Base-by-base conservation (phyloP, 2,329 filamentous ascomycete genomes). In the Phoma sp. region DNA sequence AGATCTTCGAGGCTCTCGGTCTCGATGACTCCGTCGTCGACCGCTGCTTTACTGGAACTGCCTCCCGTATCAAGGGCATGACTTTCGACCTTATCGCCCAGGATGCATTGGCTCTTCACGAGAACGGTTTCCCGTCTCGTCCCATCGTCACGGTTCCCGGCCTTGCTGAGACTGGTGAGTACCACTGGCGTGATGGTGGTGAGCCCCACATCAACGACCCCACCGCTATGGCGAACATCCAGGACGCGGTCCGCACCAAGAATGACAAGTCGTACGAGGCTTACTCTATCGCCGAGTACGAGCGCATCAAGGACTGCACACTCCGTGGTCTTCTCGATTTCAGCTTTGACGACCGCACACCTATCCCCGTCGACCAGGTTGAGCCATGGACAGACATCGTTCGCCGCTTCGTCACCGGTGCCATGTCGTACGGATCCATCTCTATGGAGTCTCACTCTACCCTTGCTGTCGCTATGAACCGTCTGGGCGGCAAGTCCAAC, bases 311-410 rank as follows among this genome's bases (percentile, higher is more conserved):
- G 82, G 87, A 92, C 70, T 98, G 94, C 78, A 98, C 94, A 1
- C 86, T 98, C 7, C 91, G 94, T 74, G 94, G 94, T 72, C 85
- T 97, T 73, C 85, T 98, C 37, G 94, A 98, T 76, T 98, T 98
- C 80, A 92, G 96, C 76, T 97, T 96, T 67, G 93, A 97, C 41
- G 90, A 95, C 64, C 84, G 87, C 64, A 86, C 84, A 15, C 87
- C 93, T 0, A 91, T 98, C 24, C 92, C 93, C 5, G 96, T 98
- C 63, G 94, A 97, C 66, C 93, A 97, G 77, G 94, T 98, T 55
- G 94, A 98, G 80, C 92, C 94, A 19, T 98, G 94, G 94, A 97
- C 94, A 3, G 93, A 97, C 70, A 97, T 98, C 68, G 94, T 97
- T 40, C 90, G 94, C 63, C 90, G 94, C 60, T 97, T 97, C 81